Conservation (phyloP, 1,139 yeast genomes). For the Magnusiomyces suaveolens region DNA sequence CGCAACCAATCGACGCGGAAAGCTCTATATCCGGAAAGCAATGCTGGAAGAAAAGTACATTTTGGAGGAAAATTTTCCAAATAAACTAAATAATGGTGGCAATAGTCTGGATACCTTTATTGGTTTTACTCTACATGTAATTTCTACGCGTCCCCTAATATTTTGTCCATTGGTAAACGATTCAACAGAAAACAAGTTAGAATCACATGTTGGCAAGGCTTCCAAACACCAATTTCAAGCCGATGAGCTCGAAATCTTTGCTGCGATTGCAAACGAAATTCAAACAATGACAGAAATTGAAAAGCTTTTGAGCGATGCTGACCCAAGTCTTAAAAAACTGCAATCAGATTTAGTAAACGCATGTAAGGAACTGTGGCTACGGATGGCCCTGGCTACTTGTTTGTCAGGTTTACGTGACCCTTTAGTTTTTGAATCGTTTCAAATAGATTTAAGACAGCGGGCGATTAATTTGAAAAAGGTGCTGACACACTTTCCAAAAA, state of each 20-base stretch:
- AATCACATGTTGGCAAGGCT: not conserved
- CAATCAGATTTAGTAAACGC: not conserved
- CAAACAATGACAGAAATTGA: not conserved
- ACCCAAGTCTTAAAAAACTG: not conserved
- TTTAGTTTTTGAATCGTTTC: slow-evolving; percentile 17
- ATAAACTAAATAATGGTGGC: too few species aligned
- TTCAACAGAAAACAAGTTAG: not conserved
- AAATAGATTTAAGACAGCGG: slow-evolving; percentile 20
- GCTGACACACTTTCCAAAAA: not conserved
- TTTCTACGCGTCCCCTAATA: not conserved
- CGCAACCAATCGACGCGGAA: slow-evolving; percentile 21
- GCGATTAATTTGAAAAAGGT: slow-evolving; percentile 16
- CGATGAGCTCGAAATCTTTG: not conserved
- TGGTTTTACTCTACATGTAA: not conserved
- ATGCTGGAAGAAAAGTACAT: slow-evolving; percentile 22
- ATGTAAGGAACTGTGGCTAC: not conserved
- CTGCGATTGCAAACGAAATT: not conserved
- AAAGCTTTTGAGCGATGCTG: not conserved
- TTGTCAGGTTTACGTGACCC: slow-evolving; percentile 21
- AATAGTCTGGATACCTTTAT: not conserved
- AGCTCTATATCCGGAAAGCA: slow-evolving; percentile 23
- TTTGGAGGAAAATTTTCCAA: too few species aligned
- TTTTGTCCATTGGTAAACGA: not conserved
- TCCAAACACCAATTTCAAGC: not conserved
- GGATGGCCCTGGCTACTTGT: slow-evolving; percentile 19